Conservation (phyloP, 2,329 filamentous ascomycete genomes). For the Aureobasidium lini region DNA sequence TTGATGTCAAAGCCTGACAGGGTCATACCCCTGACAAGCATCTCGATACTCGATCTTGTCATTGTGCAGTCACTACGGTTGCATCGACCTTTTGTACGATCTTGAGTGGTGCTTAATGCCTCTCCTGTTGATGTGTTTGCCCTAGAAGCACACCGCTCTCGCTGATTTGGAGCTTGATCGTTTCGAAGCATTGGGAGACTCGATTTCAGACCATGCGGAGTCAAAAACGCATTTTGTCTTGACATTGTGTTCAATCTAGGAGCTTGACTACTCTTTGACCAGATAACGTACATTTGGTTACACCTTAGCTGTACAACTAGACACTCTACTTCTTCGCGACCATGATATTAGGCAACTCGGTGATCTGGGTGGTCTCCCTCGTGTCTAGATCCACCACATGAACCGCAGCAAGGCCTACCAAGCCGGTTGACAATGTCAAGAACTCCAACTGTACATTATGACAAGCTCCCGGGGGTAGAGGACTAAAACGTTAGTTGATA, state of each 20-base stretch:
- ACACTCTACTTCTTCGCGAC: background rate
- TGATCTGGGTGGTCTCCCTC: slow-evolving; percentile 9
- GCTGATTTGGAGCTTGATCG: no score
- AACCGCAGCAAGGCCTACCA: slow-evolving; percentile 61
- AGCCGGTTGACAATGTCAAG: slow-evolving; percentile 56
- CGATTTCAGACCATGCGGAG: no score
- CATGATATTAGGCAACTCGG: slow-evolving; percentile 9
- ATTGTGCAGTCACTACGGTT: background rate
- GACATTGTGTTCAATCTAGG: no score
- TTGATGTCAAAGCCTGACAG: background rate
- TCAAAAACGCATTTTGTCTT: no score
- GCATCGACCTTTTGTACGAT: background rate
- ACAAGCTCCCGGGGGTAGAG: slow-evolving; percentile 62
- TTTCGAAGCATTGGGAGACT: no score
- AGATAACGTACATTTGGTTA: no score
- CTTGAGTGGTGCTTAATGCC: no score
- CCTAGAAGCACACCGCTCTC: no score
- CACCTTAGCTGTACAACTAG: background rate
- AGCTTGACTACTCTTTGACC: no score
- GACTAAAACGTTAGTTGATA: slow-evolving; percentile 32
- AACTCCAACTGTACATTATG: slow-evolving; percentile 67
- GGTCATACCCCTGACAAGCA: background rate
- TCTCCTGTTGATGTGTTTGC: no score
- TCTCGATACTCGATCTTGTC: no score
- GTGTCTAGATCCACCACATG: slow-evolving; percentile 63